phyloP scores from a whole-genome alignment of 2,329 filamentous ascomycete species.

The Fusarium sp. region DNA sequence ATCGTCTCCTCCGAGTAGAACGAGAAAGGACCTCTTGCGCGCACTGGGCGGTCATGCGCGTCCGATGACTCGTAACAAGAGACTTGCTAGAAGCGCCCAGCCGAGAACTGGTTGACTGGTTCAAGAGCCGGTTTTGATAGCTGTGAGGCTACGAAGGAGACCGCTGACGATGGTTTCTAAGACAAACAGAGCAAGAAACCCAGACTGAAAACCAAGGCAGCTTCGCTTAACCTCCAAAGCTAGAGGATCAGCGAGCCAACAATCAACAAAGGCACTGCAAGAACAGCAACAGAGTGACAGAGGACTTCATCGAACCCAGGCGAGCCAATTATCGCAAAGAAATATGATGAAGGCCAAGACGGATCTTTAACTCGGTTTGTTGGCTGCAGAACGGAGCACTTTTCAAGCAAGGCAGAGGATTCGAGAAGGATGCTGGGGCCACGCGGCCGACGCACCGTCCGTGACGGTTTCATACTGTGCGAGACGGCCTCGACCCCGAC shows the following conservation, averaged over 20 bases:
- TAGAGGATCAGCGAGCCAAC: constrained; percentile 32
- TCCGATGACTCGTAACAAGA: constrained; percentile 22
- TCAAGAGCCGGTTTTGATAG: neutral
- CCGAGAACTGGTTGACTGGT: constrained; percentile 17
- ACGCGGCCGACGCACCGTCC: constrained; percentile 32
- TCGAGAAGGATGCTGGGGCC: constrained; percentile 31
- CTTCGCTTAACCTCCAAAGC: constrained; percentile 21
- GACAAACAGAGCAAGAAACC: constrained; percentile 7
- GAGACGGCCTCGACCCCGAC: constrained; percentile 25
- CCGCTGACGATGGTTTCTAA: constrained; percentile 19
- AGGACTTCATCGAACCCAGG: constrained; percentile 3
- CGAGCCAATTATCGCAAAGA: constrained; percentile 16
- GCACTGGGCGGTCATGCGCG: constrained; percentile 8
- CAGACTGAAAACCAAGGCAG: constrained; percentile 14
- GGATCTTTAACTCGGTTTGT: constrained; percentile 7
- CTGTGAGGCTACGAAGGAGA: constrained; percentile 21
- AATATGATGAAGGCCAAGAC: constrained; percentile 8
- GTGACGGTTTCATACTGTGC: constrained; percentile 43
- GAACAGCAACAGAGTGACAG: constrained; percentile 17
- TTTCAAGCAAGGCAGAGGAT: constrained; percentile 25
- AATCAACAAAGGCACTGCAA: constrained; percentile 20
- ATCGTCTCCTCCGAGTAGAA: constrained; percentile 8
- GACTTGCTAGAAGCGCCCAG: constrained; percentile 9
- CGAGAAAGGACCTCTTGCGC: neutral
- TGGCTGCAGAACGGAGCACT: constrained; percentile 36